Conservation (phyloP, 179 eudicot species). For the Corrigiola litoralis region DNA sequence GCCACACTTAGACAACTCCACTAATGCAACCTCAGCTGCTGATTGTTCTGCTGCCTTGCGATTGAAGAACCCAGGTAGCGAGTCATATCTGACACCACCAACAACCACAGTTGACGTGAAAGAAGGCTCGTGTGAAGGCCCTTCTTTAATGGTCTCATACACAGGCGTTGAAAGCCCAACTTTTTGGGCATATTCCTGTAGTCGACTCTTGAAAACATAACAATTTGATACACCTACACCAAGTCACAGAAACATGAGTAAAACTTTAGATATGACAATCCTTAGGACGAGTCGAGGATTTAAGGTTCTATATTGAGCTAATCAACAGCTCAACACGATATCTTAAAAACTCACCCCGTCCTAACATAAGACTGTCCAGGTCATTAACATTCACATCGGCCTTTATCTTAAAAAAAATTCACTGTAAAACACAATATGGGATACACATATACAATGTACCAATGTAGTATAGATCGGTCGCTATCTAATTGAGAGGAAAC, state of each 20-base stretch:
- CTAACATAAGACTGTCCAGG: too few species aligned
- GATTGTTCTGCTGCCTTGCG: slow-evolving; percentile 99
- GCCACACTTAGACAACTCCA: slow-evolving; percentile 47
- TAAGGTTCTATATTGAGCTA: too few species aligned
- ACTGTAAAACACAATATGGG: background rate
- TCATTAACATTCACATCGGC: background rate
- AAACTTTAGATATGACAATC: too few species aligned
- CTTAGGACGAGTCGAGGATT: too few species aligned
- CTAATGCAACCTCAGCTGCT: slow-evolving; percentile 92
- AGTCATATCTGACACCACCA: slow-evolving; percentile 58
- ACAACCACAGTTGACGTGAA: slow-evolving; percentile 83
- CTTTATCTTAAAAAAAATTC: background rate
- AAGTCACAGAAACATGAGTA: background rate
- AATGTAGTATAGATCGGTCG: too few species aligned
- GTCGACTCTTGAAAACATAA: slow-evolving; percentile 87
- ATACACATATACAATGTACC: too few species aligned
- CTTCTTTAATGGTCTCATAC: slow-evolving; percentile 84
- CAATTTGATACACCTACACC: slow-evolving; percentile 68
- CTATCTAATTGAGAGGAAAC: too few species aligned
- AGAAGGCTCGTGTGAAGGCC: slow-evolving; percentile 86
- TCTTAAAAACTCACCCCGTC: too few species aligned
- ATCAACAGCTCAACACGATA: too few species aligned
- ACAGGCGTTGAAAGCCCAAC: slow-evolving; percentile 68
- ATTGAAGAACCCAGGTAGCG: slow-evolving; percentile 74
- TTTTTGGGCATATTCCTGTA: slow-evolving; percentile 91